phyloP scores from a whole-genome alignment of 1,139 yeast genomes.

The Ogataea hybrid region DNA sequence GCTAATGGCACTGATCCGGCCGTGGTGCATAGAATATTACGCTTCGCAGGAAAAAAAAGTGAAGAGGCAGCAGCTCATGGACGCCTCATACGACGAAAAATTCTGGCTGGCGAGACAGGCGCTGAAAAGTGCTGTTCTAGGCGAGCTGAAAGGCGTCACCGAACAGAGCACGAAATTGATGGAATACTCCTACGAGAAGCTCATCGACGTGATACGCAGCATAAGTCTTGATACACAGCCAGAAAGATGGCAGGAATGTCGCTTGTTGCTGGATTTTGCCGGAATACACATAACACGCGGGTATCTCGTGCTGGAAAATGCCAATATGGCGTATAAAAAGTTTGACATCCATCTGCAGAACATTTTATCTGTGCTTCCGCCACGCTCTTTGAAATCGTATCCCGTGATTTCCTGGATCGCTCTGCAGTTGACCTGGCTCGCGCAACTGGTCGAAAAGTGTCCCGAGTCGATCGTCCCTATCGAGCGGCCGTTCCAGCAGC shows the following conservation, averaged over 20 bases:
- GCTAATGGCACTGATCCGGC: constrained; percentile 38
- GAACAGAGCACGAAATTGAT: constrained; percentile 46
- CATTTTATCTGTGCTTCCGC: constrained; percentile 34
- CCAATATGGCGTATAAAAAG: constrained; percentile 58
- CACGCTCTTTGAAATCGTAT: constrained; percentile 29
- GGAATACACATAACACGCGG: constrained; percentile 65
- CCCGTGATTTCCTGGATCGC: constrained; percentile 42
- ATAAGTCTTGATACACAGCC: constrained; percentile 16
- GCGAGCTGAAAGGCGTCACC: constrained; percentile 45
- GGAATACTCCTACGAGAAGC: constrained; percentile 48
- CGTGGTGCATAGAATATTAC: constrained; percentile 43
- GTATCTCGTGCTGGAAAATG: constrained; percentile 58
- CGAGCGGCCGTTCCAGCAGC: constrained; percentile 33
- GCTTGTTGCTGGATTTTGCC: constrained; percentile 54
- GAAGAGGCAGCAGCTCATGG: constrained; percentile 31
- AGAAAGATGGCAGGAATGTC: constrained; percentile 39
- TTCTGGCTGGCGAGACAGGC: constrained; percentile 49
- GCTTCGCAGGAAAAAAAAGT: constrained; percentile 36
- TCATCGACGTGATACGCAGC: constrained; percentile 38
- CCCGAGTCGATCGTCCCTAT: constrained; percentile 44
- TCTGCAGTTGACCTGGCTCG: constrained; percentile 52
- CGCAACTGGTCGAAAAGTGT: constrained; percentile 47
- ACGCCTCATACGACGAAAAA: constrained; percentile 20
- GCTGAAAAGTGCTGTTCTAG: constrained; percentile 45
- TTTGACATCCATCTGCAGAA: constrained; percentile 62